Percentiles rank a stretch among this genome's conserved stretches.
phyloP scores from a whole-genome alignment of 75 land plant species.

The Azolla pinnata region DNA sequence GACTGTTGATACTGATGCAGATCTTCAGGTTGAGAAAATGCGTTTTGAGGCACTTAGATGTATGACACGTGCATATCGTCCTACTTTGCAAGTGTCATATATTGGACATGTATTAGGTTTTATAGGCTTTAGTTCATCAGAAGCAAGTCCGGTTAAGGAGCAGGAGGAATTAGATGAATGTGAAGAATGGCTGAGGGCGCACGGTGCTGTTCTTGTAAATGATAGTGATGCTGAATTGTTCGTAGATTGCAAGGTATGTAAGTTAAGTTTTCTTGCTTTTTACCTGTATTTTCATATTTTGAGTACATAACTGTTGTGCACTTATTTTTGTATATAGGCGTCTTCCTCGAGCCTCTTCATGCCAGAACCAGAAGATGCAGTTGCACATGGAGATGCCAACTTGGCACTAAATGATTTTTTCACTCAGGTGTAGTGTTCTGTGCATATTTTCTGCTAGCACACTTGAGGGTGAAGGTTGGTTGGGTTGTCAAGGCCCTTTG shows the following conservation, averaged over 20 bases:
- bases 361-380: constrained; percentile 98
- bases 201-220: constrained; percentile 53
- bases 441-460: too few species aligned
- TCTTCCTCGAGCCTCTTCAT: constrained; percentile 68
- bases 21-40: constrained; percentile 86
- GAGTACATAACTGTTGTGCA: constrained; percentile 1
- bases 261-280: not conserved
- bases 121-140: constrained; percentile 3
- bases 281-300: not conserved
- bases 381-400: constrained; percentile 88
- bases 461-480: too few species aligned
- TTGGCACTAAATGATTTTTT: constrained; percentile 95
- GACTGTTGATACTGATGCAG: constrained; percentile 27
- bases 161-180: constrained; percentile 67
- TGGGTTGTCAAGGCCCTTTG: too few species aligned
- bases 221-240: constrained; percentile 55
- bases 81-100: constrained; percentile 59
- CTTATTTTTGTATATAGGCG: constrained; percentile 40
- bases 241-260: constrained; percentile 75
- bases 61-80: constrained; percentile 91
- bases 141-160: constrained; percentile 29
- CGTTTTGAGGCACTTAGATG: constrained; percentile 79
- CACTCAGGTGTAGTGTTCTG: constrained; percentile 44
- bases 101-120: constrained; percentile 70
- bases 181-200: constrained; percentile 87